A percentile compares a stretch with the other conserved stretches of the same genome.
These are phyloP conservation scores for Blakeslea trispora DNA, from an alignment of 371 early-diverging fungal species.

Conservation along the genomic window DNA sequence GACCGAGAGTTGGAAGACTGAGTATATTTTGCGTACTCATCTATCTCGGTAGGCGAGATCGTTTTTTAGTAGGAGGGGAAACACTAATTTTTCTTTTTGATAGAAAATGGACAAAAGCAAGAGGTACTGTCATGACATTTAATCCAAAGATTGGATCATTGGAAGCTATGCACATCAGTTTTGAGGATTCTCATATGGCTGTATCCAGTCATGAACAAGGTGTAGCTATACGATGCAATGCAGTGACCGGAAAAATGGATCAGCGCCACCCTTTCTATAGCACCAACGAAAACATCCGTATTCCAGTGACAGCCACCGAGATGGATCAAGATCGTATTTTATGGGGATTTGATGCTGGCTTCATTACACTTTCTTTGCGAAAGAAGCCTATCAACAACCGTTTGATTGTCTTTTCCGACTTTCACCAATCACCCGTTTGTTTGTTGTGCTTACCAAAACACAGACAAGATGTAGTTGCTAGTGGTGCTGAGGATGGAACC, in stretches of 20 bases:
- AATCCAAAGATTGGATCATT: constrained; percentile 47
- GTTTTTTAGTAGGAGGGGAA: too few relatives aligned
- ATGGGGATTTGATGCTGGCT: constrained; percentile 49
- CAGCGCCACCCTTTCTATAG: constrained; percentile 38
- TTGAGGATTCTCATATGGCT: constrained; percentile 39
- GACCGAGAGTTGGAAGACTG: constrained; percentile 51
- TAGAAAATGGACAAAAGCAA: constrained; percentile 54
- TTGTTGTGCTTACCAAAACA: constrained; percentile 30
- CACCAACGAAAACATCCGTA: constrained; percentile 33
- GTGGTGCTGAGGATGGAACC: constrained; percentile 47
- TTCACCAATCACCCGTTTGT: constrained; percentile 45
- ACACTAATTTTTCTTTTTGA: too few relatives aligned
- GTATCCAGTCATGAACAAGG: constrained; percentile 44
- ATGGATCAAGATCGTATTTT: constrained; percentile 48
- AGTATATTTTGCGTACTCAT: constrained; percentile 51
- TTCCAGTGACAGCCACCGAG: constrained; percentile 29
- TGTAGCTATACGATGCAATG: constrained; percentile 46
- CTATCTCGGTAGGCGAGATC: constrained; percentile 23
- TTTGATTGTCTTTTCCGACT: constrained; percentile 39
- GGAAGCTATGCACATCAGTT: constrained; percentile 40
- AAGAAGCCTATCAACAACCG: constrained; percentile 29
- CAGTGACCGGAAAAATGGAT: constrained; percentile 46
- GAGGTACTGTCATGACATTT: constrained; percentile 43
- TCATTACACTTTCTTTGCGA: constrained; percentile 37
- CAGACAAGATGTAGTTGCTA: constrained; percentile 31